phyloP scores from a whole-genome alignment of 352 stramenopile genomes.

The Globisporangium canariense region DNA sequence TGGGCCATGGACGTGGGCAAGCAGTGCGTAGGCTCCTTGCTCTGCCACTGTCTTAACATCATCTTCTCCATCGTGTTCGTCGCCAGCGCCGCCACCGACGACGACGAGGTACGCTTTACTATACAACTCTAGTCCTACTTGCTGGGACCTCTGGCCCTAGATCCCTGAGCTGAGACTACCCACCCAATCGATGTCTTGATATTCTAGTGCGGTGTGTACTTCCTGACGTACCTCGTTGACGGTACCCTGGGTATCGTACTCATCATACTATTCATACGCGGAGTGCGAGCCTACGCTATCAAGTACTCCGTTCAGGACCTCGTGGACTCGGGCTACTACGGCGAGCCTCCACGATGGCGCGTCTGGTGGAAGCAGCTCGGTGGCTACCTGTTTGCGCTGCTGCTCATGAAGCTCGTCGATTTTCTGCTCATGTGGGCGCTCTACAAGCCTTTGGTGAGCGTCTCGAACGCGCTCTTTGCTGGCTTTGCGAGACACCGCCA shows the following conservation, averaged over 20 bases:
- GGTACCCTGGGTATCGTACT: conserved; percentile 52
- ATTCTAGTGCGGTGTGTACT: conserved; percentile 70
- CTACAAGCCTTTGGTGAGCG: conserved; percentile 40
- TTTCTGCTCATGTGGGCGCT: conserved; percentile 38
- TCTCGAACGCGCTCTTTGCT: conserved; percentile 47
- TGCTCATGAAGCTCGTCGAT: conserved; percentile 53
- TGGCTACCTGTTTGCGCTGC: conserved; percentile 38
- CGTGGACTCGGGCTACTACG: conserved; percentile 62
- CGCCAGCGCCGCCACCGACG: conserved; percentile 25
- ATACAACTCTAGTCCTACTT: neutral
- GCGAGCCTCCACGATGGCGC: conserved; percentile 47
- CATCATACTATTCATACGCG: conserved; percentile 40
- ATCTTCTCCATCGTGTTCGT: conserved; percentile 59
- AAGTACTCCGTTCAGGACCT: conserved; percentile 32
- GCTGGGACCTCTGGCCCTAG: neutral
- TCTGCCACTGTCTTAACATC: conserved; percentile 65
- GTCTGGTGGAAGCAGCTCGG: conserved; percentile 59
- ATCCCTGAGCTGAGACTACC: neutral
- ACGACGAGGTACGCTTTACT: conserved; percentile 43
- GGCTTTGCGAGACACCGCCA: conserved; percentile 58
- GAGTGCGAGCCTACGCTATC: conserved; percentile 38
- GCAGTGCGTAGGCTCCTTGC: conserved; percentile 53
- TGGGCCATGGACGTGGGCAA: conserved; percentile 74
- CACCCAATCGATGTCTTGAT: no score
- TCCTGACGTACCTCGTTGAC: conserved; percentile 68